These are phyloP conservation scores for Dendrocalamus sinicus DNA, from an alignment of 176 grass and related monocot genomes.

Conservation along the genomic window DNA sequence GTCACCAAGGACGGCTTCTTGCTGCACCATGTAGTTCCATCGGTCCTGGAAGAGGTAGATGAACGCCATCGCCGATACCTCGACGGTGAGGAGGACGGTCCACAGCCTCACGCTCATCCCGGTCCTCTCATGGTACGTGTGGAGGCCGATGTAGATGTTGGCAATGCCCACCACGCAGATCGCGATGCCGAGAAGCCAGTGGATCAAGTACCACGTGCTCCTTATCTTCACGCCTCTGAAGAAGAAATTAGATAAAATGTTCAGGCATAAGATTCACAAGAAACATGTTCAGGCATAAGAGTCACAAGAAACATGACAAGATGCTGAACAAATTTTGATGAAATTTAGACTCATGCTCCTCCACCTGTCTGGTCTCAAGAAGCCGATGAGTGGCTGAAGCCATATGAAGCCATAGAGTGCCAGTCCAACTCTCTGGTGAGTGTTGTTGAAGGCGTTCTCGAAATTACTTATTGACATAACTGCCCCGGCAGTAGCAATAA, in stretches of 20 bases:
- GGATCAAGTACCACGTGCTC: constrained; percentile 77
- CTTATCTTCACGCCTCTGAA: constrained; percentile 61
- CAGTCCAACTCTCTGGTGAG: constrained; percentile 82
- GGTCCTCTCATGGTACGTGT: constrained; percentile 74
- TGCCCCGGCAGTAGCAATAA: constrained; percentile 75
- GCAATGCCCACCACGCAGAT: constrained; percentile 72
- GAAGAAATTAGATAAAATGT: background rate
- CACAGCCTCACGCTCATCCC: constrained; percentile 67
- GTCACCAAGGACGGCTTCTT: constrained; percentile 43
- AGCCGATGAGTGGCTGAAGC: constrained; percentile 84
- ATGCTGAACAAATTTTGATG: background rate
- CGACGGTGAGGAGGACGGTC: constrained; percentile 73
- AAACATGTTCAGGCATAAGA: background rate
- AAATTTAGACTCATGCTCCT: background rate
- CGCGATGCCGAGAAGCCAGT: constrained; percentile 72
- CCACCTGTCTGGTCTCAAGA: constrained; percentile 79
- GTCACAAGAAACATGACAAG: background rate
- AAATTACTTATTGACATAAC: constrained; percentile 80
- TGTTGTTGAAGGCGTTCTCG: constrained; percentile 96
- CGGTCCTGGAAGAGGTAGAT: constrained; percentile 80
- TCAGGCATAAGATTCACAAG: background rate
- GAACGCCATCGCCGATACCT: constrained; percentile 68
- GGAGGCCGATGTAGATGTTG: constrained; percentile 85
- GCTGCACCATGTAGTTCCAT: constrained; percentile 67
- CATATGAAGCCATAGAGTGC: constrained; percentile 79